Evolutionary conservation across 1,284 basidiomycete species (phyloP), one percentile per base, ranked within the genome.

Genomic region (Violaceomyces palustris): DNA sequence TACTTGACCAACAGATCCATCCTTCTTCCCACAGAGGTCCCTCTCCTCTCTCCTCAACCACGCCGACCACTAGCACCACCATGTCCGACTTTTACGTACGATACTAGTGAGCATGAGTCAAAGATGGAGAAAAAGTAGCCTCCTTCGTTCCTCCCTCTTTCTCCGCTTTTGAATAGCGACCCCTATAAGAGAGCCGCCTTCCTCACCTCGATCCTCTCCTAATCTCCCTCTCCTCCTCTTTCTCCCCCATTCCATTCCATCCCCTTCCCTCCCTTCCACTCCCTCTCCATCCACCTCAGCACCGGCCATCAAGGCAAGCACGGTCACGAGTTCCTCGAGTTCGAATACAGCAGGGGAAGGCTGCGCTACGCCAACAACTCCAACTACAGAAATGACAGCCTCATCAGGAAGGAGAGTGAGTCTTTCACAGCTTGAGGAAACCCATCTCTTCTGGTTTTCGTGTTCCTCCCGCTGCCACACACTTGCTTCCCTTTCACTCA

Each of bases 361-460:
- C 80, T 98, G 56, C 83, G 93, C 63, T 99, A 98, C 74, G 93
- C 94, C 53, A 96, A 98, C 80, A 98, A 98, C 80, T 96, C 91
- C 17, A 98, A 98, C 77, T 98, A 98, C 77, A 80, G 93, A 35
- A 97, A 96, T 69, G 94, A 98, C 77, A 88, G 85, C 73, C 77
- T 98, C 43, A 96, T 98, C 74, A 82, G 92, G 50, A 97, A 97
- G 86, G 94, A 98, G 77, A 93, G 92, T 94, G 65, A 68, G 89
- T 54, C 2, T 19, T 31, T n/a, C n/a, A n/a, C n/a, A n/a, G n/a
- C n/a, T n/a, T n/a, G n/a, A n/a, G n/a, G n/a, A n/a, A n/a, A n/a
- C n/a, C n/a, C n/a, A n/a, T n/a, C n/a, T n/a, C n/a, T n/a, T n/a
- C n/a, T n/a, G n/a, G n/a, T n/a, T n/a, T n/a, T n/a, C n/a, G n/a